Conservation (phyloP, 1,284 basidiomycete species). For the Marasmius sp. region DNA sequence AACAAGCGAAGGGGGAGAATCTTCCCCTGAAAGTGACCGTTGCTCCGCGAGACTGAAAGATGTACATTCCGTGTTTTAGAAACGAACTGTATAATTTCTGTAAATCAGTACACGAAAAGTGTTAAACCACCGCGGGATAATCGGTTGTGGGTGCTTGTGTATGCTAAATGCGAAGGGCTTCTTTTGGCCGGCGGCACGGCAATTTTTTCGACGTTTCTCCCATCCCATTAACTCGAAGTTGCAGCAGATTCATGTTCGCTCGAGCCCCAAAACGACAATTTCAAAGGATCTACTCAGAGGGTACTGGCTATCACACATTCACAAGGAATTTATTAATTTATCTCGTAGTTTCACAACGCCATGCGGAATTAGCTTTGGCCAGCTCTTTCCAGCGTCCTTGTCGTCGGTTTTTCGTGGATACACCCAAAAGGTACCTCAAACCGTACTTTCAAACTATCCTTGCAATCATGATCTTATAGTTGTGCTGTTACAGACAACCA, state of each 20-base stretch:
- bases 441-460: no score
- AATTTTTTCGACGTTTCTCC: no score
- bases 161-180: no score
- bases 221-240: no score
- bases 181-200: no score
- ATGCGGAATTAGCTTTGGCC: background rate
- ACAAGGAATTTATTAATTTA: background rate
- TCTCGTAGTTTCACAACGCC: background rate
- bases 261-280: background rate
- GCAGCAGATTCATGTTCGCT: background rate
- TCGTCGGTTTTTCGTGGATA: background rate
- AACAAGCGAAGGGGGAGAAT: slow-evolving; percentile 46
- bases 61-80: background rate
- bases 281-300: background rate
- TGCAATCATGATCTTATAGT: background rate
- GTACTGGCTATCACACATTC: background rate
- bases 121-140: no score
- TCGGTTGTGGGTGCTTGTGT: no score
- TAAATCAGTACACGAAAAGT: no score
- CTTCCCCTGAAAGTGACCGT: slow-evolving; percentile 37
- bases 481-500: background rate
- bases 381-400: background rate
- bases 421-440: no score
- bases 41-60: slow-evolving; percentile 30
- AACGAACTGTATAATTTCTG: background rate